phyloP scores from a whole-genome alignment of 495 filamentous ascomycete species.

The Daldinia bambusicola region DNA sequence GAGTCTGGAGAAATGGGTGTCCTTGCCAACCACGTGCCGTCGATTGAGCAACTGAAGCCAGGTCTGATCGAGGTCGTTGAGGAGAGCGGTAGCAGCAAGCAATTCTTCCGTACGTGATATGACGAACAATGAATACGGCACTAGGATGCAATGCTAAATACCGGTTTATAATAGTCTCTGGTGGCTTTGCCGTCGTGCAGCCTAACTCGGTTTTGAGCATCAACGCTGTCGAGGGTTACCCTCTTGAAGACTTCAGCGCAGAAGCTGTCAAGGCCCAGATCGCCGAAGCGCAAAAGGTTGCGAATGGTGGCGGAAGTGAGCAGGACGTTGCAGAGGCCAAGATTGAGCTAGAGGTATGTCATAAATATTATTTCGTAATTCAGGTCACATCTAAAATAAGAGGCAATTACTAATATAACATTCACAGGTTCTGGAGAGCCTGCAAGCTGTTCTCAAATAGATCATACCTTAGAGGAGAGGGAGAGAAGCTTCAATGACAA shows the following conservation, averaged over 20 bases:
- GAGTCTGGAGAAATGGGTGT: conserved; percentile 99
- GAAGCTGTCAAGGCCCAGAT: conserved; percentile 85
- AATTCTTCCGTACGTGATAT: conserved; percentile 89
- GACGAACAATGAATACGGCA: conserved; percentile 4
- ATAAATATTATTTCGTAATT: conserved; percentile 1
- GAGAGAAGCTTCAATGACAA: conserved; percentile 35
- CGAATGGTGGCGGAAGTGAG: conserved; percentile 89
- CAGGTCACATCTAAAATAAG: not conserved
- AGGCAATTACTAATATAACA: conserved; percentile 29
- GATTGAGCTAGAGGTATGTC: conserved; percentile 93
- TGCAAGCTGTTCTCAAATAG: conserved; percentile 81
- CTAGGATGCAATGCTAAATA: conserved; percentile 28
- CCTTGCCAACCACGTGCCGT: conserved; percentile 97
- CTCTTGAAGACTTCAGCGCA: conserved; percentile 93
- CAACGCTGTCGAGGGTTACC: conserved; percentile 94
- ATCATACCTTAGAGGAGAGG: conserved; percentile 36
- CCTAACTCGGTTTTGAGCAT: conserved; percentile 95
- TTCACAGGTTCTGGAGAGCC: conserved; percentile 74
- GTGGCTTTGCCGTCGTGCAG: conserved; percentile 96
- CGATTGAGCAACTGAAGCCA: conserved; percentile 98
- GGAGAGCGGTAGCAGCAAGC: conserved; percentile 89
- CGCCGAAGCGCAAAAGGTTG: conserved; percentile 94
- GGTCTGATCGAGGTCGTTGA: conserved; percentile 95
- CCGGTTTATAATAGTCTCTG: conserved; percentile 73
- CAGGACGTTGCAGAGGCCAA: conserved; percentile 98